These are phyloP conservation scores for Phaffia australis DNA, from an alignment of 768 basidiomycete species.

Conservation along the genomic window DNA sequence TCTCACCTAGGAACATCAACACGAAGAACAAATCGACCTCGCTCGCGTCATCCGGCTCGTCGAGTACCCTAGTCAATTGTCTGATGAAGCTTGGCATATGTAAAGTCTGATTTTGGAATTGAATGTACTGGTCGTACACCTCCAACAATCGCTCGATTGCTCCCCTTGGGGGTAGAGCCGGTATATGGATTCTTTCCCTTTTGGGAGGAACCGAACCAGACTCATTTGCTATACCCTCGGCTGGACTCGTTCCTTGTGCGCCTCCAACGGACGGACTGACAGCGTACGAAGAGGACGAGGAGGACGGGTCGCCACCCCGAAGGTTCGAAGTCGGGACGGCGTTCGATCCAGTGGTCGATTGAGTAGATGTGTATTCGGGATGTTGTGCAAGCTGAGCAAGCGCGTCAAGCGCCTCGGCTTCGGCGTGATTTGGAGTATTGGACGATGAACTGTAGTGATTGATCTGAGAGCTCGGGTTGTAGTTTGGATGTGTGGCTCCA, in stretches of 20 bases:
- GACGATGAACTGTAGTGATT: slow-evolving; percentile 6
- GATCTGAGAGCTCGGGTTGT: slow-evolving; percentile 6
- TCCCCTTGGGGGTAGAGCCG: slow-evolving; percentile 37
- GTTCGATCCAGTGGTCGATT: slow-evolving; percentile 9
- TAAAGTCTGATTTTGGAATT: slow-evolving; percentile 39
- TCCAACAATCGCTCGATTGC: slow-evolving; percentile 38
- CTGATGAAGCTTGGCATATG: slow-evolving; percentile 37
- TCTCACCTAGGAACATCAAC: slow-evolving; percentile 39
- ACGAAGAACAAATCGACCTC: slow-evolving; percentile 39
- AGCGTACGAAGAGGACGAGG: slow-evolving; percentile 9
- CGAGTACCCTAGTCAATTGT: slow-evolving; percentile 33
- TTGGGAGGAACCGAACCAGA: slow-evolving; percentile 9
- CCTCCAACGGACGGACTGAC: neutral
- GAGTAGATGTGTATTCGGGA: slow-evolving; percentile 20
- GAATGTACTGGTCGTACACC: slow-evolving; percentile 39
- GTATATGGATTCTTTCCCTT: slow-evolving; percentile 31
- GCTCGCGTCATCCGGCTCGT: slow-evolving; percentile 34
- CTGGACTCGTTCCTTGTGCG: neutral
- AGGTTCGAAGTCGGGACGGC: neutral
- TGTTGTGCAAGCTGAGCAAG: slow-evolving; percentile 26
- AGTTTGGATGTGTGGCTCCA: slow-evolving; percentile 27
- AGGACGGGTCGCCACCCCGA: too few relatives aligned
- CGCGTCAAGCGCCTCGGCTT: slow-evolving; percentile 25
- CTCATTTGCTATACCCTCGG: slow-evolving; percentile 5
- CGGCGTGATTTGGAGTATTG: slow-evolving; percentile 15